Evolutionary conservation across 140 eudicot genomes (phyloP), one percentile per base, ranked within the genome.

Genomic region (Ambrosia hybrid): DNA sequence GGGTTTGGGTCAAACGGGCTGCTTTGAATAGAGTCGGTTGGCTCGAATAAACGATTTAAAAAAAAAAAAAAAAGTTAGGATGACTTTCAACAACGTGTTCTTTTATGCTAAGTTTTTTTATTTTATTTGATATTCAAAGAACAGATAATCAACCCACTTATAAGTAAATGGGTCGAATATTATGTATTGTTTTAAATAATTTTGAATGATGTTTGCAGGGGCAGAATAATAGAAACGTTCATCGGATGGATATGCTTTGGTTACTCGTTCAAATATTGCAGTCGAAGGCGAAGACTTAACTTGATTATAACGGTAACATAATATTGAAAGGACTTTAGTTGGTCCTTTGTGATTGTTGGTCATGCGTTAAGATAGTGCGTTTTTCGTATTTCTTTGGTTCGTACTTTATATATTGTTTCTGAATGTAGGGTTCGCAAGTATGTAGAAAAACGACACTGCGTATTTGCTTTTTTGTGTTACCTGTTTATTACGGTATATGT

Each of bases 161-260:
- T 41, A 41, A 41, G 26, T 37, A 16, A 55, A 57, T 2, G 13
- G n/a, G 15, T n/a, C 10, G 6, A 36, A 46, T n/a, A 33, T 46
- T 36, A 6, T 3, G 37, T 37, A 8, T 11, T 2, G 65, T 38
- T 51, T 63, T 9, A 5, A 39, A 57, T 13, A 4, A 39, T 57
- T 51, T 69, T 34, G 14, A 46, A 70, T 63, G 26, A 17, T 43
- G 68, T 16, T 63, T 64, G 67, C 76, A 86, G 95, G 94, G 87
- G 26, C 84, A 86, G 70, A 91, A 80, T 80, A 91, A 88, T 65
- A 82, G 97, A 81, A 91, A 77, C 73, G 73, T 88, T 81, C 99
- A 94, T 77, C 82, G 97, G 72, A 88, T 94, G 99, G 99, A 94
- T 72, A 80, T 94, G 30, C 84, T 94, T 56, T 91, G 97, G 99